phyloP scores from a whole-genome alignment of 768 basidiomycete species.

The Psilocybe sp. region DNA sequence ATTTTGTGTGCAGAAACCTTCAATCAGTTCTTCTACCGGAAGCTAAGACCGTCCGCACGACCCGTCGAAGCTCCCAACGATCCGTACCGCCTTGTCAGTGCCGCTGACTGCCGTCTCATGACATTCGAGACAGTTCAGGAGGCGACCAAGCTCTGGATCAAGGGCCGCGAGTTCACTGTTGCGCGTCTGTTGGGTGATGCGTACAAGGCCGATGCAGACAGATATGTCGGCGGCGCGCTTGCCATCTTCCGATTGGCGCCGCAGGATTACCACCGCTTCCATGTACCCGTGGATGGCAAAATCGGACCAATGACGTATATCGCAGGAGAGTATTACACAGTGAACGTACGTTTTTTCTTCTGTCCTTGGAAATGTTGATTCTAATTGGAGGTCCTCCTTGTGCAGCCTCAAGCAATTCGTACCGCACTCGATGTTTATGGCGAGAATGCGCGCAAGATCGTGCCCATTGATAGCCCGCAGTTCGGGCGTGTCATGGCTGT shows the following conservation, averaged over 20 bases:
- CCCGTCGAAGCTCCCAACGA: slow-evolving; percentile 73
- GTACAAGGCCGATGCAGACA: slow-evolving; percentile 67
- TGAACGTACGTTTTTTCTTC: slow-evolving; percentile 59
- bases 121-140: slow-evolving; percentile 83
- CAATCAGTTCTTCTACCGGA: slow-evolving; percentile 41
- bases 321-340: slow-evolving; percentile 93
- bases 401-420: slow-evolving; percentile 88
- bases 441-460: slow-evolving; percentile 90
- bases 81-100: slow-evolving; percentile 75
- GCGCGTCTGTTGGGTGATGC: slow-evolving; percentile 74
- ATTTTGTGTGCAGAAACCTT: slow-evolving; percentile 4
- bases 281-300: slow-evolving; percentile 79
- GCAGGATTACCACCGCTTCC: slow-evolving; percentile 95
- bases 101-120: slow-evolving; percentile 97
- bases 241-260: slow-evolving; percentile 92
- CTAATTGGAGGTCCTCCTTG: background rate
- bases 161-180: slow-evolving; percentile 91
- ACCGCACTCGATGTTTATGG: slow-evolving; percentile 90
- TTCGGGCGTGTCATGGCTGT: slow-evolving; percentile 94
- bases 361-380: too few relatives aligned
- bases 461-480: slow-evolving; percentile 84
- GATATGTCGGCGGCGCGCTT: slow-evolving; percentile 77
- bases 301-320: slow-evolving; percentile 85
- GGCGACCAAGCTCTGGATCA: slow-evolving; percentile 93
- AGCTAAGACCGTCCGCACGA: slow-evolving; percentile 81